Evolutionary conservation across 2,329 filamentous ascomycete genomes (phyloP).

Genomic region (Aspergillus hiratsukae): DNA sequence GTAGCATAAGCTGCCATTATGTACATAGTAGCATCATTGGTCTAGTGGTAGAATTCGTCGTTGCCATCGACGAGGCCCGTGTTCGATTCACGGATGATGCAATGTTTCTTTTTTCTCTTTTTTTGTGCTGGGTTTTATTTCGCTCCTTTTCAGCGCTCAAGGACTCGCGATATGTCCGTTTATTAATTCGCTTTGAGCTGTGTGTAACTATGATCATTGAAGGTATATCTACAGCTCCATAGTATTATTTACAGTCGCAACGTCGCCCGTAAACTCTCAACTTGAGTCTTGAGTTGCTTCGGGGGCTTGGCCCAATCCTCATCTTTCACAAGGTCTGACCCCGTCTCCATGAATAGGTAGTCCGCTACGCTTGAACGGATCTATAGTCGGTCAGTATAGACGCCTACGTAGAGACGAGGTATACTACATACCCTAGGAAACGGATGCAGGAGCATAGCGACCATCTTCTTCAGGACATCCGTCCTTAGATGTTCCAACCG

Average conservation of each 20-base stretch:
- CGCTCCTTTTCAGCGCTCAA: background rate
- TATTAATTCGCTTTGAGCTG: background rate
- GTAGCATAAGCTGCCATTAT: too few relatives aligned
- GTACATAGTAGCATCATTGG: constrained; percentile 35
- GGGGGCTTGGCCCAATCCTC: constrained; percentile 35
- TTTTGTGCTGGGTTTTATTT: background rate
- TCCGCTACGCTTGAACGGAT: constrained; percentile 34
- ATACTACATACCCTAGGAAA: constrained; percentile 65
- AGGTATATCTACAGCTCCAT: background rate
- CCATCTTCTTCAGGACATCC: constrained; percentile 64
- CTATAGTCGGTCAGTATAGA: constrained; percentile 18
- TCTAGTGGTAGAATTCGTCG: constrained; percentile 45
- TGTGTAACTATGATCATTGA: background rate
- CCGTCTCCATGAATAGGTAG: constrained; percentile 33
- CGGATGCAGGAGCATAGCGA: constrained; percentile 70
- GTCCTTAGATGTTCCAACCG: constrained; percentile 47
- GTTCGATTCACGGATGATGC: constrained; percentile 47
- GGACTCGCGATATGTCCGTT: too few relatives aligned
- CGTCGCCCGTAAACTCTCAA: constrained; percentile 24
- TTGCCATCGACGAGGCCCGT: constrained; percentile 45
- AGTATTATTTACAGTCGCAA: constrained; percentile 10
- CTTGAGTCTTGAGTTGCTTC: constrained; percentile 30
- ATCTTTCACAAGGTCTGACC: constrained; percentile 24
- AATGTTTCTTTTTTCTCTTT: constrained; percentile 18
- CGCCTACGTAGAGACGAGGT: background rate